Evolutionary conservation across 805 yeast genomes (phyloP).

Genomic region (Ogataea neopini): DNA sequence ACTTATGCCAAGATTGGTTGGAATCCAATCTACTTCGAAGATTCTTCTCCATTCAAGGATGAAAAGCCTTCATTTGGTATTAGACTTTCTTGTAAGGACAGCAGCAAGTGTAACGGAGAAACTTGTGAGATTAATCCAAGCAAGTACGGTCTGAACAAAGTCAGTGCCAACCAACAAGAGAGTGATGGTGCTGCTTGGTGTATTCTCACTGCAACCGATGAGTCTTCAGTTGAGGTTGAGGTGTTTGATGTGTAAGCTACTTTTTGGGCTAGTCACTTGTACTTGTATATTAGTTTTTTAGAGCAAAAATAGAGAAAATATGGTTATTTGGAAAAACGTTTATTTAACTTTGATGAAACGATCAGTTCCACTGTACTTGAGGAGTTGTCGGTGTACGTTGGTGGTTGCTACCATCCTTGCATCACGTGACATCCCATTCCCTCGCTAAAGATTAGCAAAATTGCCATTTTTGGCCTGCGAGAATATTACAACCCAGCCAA

Average conservation of each 20-base stretch:
- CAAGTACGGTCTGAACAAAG: constrained; percentile 55
- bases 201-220: constrained; percentile 72
- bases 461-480: too few relatives aligned
- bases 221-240: constrained; percentile 68
- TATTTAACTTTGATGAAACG: too few relatives aligned
- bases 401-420: too few relatives aligned
- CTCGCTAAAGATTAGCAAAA: too few relatives aligned
- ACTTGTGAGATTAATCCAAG: constrained; percentile 84
- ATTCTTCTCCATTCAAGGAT: constrained; percentile 51
- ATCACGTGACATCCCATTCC: too few relatives aligned
- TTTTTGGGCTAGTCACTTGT: neutral
- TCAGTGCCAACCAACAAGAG: constrained; percentile 41
- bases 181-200: constrained; percentile 70
- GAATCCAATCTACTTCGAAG: constrained; percentile 83
- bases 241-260: constrained; percentile 47
- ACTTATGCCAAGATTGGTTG: constrained; percentile 86
- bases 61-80: constrained; percentile 68
- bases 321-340: too few relatives aligned
- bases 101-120: constrained; percentile 67
- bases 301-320: too few relatives aligned
- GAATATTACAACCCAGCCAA: too few relatives aligned
- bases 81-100: constrained; percentile 71
- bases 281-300: neutral
- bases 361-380: too few relatives aligned
- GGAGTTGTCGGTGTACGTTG: too few relatives aligned